Percentiles rank a stretch among this genome's conserved stretches.
Conservation (phyloP, 176 grass and related monocot genomes). For the Oryza officinalis region DNA sequence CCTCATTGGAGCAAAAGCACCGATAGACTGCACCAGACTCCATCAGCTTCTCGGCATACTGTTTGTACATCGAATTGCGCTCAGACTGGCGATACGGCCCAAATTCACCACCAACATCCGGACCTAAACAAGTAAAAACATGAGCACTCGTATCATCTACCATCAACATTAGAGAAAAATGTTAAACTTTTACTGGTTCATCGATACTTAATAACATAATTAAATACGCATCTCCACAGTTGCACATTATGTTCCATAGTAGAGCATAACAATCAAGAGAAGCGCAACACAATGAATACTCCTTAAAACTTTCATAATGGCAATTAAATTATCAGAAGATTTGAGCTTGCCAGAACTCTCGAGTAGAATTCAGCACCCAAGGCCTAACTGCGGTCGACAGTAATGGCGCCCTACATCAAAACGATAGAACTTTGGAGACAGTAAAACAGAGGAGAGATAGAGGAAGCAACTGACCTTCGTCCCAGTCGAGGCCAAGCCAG, state of each 20-base stretch:
- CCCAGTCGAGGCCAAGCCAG: conserved; percentile 94
- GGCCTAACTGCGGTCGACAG: not conserved
- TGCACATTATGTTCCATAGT: not conserved
- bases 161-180: not conserved
- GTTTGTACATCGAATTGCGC: conserved; percentile 83
- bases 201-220: not conserved
- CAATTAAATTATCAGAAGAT: not conserved
- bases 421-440: not conserved
- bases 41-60: conserved; percentile 77
- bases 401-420: not conserved
- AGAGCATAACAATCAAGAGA: not conserved
- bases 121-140: conserved; percentile 44
- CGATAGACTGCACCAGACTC: conserved; percentile 81
- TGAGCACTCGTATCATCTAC: not conserved
- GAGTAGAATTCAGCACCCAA: not conserved
- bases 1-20: conserved; percentile 93
- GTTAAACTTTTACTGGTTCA: not conserved
- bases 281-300: not conserved
- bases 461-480: conserved; percentile 61
- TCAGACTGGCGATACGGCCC: conserved; percentile 93
- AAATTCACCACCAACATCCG: conserved; percentile 75
- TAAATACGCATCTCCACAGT: not conserved
- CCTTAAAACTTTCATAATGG: not conserved
- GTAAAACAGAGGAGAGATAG: not conserved
- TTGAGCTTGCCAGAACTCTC: not conserved